Base-by-base conservation (phyloP, 2,329 filamentous ascomycete species). In the Aspergillus intermedius region DNA sequence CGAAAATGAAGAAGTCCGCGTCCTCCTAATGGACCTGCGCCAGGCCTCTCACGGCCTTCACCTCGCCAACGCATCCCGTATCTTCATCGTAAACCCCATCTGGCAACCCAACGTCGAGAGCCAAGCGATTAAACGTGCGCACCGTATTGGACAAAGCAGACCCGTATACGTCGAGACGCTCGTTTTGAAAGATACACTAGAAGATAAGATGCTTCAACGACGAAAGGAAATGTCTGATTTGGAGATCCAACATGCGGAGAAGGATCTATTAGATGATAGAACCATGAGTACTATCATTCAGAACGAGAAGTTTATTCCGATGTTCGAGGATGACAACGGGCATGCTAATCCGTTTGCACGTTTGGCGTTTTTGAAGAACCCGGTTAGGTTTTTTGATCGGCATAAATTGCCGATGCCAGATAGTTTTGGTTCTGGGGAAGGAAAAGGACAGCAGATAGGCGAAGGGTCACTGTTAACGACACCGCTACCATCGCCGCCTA, bases 11-110 rank as follows among this genome's bases (percentile, higher is more conserved):
- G 77, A 78, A 6, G 83, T 91, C 48, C 80, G 88, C 5, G 88
- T 96, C 0, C 73, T 96, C 2, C 76, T 96, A 1, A 95, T 96
- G 86, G 90, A 95, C 61, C 80, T 96, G n/a, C 82, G 81, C 1
- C 88, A 93, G 62, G 91, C 91, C 25, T 88, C 91, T 0, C 88
- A 91, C 52, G 91, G 91, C 0, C 76, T 97, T 0, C 91, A 96
- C 62, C 83, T 96, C 66, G 84, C 83, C 45, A 83, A 81, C 9
- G 91, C 91, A 1, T 93, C 87, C 4, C 77, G 91, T 2, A 84
- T 97, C 8, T 94, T 90, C 68, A 96, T 97, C 54, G 79, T 95
- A 48, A 91, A 86, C 54, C 91, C 91, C 0, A 88, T 95, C 10
- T 85, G 93, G 64, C 87, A 91, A 46, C 89, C 89, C 0, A 74